These are phyloP conservation scores for Mycena crocata DNA, from an alignment of 768 basidiomycete species.

Conservation along the genomic window DNA sequence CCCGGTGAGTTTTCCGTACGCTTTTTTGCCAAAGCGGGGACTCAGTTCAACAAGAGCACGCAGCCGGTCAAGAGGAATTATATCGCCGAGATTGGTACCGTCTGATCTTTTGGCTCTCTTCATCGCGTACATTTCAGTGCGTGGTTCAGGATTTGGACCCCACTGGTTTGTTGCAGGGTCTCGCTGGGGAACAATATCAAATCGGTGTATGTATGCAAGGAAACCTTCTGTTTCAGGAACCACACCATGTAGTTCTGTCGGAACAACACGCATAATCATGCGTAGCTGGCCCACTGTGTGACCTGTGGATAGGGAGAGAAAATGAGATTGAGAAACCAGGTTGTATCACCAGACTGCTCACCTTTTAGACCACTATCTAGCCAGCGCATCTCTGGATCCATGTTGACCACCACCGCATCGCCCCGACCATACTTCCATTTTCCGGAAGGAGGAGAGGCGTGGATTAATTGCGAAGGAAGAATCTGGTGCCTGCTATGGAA, in stretches of 20 bases:
- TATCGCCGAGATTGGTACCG: constrained; percentile 35
- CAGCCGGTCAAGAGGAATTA: constrained; percentile 40
- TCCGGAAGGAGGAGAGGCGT: constrained; percentile 32
- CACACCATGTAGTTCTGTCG: not conserved
- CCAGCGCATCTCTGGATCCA: constrained; percentile 26
- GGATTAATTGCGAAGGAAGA: constrained; percentile 35
- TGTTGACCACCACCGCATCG: constrained; percentile 31
- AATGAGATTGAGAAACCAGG: not conserved
- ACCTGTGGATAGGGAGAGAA: not conserved
- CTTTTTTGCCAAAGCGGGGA: constrained; percentile 41
- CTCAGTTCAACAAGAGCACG: constrained; percentile 39
- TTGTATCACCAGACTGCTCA: constrained; percentile 24
- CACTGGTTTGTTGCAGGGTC: constrained; percentile 3
- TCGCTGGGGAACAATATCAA: constrained; percentile 37
- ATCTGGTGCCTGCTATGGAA: constrained; percentile 36
- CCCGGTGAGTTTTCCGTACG: constrained; percentile 35
- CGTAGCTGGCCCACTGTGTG: constrained; percentile 33
- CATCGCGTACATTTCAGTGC: constrained; percentile 38
- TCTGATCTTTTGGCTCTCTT: constrained; percentile 29
- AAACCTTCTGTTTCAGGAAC: constrained; percentile 19
- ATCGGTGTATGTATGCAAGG: constrained; percentile 39
- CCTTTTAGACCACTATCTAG: constrained; percentile 26
- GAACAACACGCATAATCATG: constrained; percentile 27
- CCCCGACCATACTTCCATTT: constrained; percentile 25
- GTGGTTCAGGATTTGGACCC: constrained; percentile 7